Evolutionary conservation across 2,329 filamentous ascomycete genomes (phyloP), one percentile per base, ranked within the genome.

Genomic region (Helotiales sp.): DNA sequence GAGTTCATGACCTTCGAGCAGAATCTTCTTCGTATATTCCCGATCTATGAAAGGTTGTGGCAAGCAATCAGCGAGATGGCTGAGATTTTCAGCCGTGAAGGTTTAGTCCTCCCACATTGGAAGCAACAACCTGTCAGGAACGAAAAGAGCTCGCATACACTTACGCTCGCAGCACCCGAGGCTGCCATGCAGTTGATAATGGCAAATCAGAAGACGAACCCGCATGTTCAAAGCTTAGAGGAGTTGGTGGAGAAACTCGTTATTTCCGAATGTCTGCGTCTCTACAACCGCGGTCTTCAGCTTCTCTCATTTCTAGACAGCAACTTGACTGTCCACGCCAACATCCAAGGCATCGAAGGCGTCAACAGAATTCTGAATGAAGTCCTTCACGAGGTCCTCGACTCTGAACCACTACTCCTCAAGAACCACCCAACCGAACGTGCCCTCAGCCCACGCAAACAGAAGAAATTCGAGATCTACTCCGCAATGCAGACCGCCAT

Each of bases 391-490:
- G 40, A 63, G 15, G 59, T 68, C 13, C 54, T 68, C 4, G 52
- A 65, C 11, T 54, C 47, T 37, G n/a, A 37, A 1, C 37, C 50
- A 2, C 28, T 45, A 8, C 20, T 68, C 17, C 57, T 40, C 24
- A n/a, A 20, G 1, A n/a, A n/a, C 20, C 47, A 34, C 24, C 55
- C 58, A 6, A 32, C 52, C 30, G 66, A 65, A 7, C 58, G 28
- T 15, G 15, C 37, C 1, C 62, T 37, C 13, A 30, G 30, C 7
- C 26, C 45, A 8, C 62, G 60, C 6, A 26, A 52, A 28, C 20
- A 52, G 37, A 47, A 65, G 24, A 65, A 65, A 40, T 68, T 63
- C 26, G 54, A 65, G n/a, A 65, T 68, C 45, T 68, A 68, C 17
- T 60, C 45, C 15, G 62, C 49, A 30, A 68, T 68, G 63, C 58